Conservation (phyloP, 1,284 basidiomycete genomes). For the Apiotrichum sp. region DNA sequence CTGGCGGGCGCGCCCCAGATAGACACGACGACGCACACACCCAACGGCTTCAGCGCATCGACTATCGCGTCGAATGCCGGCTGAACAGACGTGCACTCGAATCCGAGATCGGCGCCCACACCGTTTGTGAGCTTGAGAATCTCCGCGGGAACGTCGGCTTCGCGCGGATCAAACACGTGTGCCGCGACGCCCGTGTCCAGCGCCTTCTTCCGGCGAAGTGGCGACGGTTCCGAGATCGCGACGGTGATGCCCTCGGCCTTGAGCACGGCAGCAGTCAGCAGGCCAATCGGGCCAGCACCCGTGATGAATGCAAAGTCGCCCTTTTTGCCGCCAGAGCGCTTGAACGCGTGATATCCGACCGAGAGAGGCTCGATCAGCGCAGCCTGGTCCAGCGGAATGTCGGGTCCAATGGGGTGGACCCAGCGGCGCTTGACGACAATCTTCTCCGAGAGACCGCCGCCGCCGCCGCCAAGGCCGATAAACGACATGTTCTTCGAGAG, state of each 20-base stretch:
- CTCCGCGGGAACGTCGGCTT: slow-evolving; percentile 4
- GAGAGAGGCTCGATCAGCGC: slow-evolving; percentile 17
- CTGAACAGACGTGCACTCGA: too few relatives aligned
- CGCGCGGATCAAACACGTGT: slow-evolving; percentile 9
- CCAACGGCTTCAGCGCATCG: too few relatives aligned
- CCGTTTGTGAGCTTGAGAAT: slow-evolving; percentile 3
- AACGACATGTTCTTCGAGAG: slow-evolving; percentile 10
- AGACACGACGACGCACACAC: too few relatives aligned
- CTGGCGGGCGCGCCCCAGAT: not conserved
- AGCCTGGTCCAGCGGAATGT: slow-evolving; percentile 13
- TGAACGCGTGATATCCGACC: slow-evolving; percentile 13
- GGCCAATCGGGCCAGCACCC: slow-evolving; percentile 13
- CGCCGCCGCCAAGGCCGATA: slow-evolving; percentile 15
- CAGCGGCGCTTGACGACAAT: slow-evolving; percentile 15
- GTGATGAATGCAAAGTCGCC: slow-evolving; percentile 13
- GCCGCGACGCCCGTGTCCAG: slow-evolving; percentile 8
- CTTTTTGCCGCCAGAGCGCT: slow-evolving; percentile 5
- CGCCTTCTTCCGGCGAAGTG: slow-evolving; percentile 6
- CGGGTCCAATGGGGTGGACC: slow-evolving; percentile 14
- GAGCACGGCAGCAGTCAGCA: slow-evolving; percentile 13
- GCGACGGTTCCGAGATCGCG: slow-evolving; percentile 9
- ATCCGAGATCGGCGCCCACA: not conserved
- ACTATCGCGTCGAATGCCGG: too few relatives aligned
- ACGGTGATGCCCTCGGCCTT: slow-evolving; percentile 11
- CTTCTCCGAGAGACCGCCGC: slow-evolving; percentile 11